Evolutionary conservation across 2,329 filamentous ascomycete genomes (phyloP).

Genomic region (Fusarium proliferatum): DNA sequence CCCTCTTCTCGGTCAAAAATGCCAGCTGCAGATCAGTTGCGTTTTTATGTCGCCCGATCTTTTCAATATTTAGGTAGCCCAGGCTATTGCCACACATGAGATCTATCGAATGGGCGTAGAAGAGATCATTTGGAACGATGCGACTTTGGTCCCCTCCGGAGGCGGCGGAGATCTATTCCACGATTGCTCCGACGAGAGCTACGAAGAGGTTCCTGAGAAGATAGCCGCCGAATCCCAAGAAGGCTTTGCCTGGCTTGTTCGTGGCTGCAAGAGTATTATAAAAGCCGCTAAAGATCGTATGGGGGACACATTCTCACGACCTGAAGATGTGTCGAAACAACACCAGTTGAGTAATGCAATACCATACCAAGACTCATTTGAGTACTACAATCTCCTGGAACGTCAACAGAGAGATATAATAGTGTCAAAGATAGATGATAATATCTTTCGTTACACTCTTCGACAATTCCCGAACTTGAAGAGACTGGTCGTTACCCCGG

Average conservation of each 20-base stretch:
- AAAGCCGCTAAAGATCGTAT: background rate
- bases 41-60: background rate
- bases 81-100: accelerated
- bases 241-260: background rate
- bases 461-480: too few species aligned
- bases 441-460: background rate
- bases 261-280: background rate
- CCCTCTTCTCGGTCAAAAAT: background rate
- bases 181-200: background rate
- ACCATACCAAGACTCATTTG: background rate
- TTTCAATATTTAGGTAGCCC: accelerated
- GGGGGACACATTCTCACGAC: accelerated
- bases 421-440: background rate
- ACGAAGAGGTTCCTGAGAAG: accelerated
- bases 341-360: background rate
- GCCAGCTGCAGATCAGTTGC: background rate
- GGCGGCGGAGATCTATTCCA: background rate
- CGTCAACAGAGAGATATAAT: accelerated
- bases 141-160: background rate
- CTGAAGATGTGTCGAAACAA: background rate
- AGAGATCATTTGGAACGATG: background rate
- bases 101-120: accelerated
- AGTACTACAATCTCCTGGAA: background rate
- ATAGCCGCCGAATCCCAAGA: background rate
- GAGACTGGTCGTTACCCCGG: background rate